These are phyloP conservation scores for Raffaelea arxii DNA, from an alignment of 2,329 filamentous ascomycete species.

Conservation along the genomic window DNA sequence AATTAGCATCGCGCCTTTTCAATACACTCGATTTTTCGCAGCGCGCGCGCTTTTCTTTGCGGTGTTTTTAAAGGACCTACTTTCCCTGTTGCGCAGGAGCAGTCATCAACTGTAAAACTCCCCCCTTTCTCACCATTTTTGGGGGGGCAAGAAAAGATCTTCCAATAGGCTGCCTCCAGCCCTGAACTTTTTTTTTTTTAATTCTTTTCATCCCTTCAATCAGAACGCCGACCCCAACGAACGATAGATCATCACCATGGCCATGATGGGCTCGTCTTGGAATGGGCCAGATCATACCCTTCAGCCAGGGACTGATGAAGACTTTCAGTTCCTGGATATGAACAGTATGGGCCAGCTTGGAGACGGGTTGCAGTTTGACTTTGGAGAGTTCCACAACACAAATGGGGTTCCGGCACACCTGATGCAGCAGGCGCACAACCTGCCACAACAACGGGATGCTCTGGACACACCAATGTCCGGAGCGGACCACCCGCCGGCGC, in stretches of 20 bases:
- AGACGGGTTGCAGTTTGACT: conserved; percentile 51
- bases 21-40: background rate
- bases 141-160: background rate
- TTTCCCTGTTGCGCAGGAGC: background rate
- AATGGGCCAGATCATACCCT: conserved; percentile 46
- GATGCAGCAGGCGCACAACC: conserved; percentile 12
- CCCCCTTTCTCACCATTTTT: too few species aligned
- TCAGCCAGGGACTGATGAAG: conserved; percentile 43
- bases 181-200: background rate
- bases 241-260: conserved; percentile 13
- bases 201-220: background rate
- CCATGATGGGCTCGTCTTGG: conserved; percentile 48
- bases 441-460: conserved; percentile 22
- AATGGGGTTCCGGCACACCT: conserved; percentile 17
- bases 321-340: conserved; percentile 56
- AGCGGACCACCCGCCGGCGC: conserved; percentile 25
- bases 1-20: background rate
- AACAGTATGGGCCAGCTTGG: conserved; percentile 41
- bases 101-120: background rate
- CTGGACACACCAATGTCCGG: conserved; percentile 43
- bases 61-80: background rate
- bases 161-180: background rate
- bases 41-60: background rate
- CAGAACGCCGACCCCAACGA: background rate
- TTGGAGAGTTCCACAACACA: conserved; percentile 39